A percentile compares a stretch with the other conserved stretches of the same genome.
These are phyloP conservation scores for Plasmodium inui DNA, from an alignment of 169 alveolate genomes.

Conservation along the genomic window DNA sequence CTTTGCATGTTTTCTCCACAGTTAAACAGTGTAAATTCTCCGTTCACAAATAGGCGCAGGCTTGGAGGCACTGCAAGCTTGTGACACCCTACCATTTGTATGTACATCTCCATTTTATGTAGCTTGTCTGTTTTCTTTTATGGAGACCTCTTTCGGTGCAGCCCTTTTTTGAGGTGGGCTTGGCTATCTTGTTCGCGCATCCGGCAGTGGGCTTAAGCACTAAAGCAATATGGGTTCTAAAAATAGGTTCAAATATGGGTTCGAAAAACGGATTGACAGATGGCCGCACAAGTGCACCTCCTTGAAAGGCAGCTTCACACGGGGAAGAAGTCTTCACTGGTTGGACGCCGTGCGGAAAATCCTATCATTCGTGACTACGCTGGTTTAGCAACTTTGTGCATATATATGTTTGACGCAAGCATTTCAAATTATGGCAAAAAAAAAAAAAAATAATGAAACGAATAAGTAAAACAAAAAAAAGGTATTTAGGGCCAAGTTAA, in stretches of 20 bases:
- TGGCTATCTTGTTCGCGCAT: neutral
- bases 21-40: conserved; percentile 83
- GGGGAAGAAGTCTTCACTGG: neutral
- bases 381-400: neutral
- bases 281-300: neutral
- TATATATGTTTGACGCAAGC: neutral
- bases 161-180: conserved; percentile 7
- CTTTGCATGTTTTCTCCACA: conserved; percentile 90
- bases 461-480: neutral
- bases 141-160: conserved; percentile 6
- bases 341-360: neutral
- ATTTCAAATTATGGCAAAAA: neutral
- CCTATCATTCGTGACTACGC: neutral
- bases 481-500: neutral
- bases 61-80: conserved; percentile 87
- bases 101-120: conserved; percentile 78
- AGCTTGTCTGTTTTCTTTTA: conserved; percentile 43
- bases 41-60: conserved; percentile 82
- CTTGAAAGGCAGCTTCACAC: neutral
- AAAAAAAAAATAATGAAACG: neutral
- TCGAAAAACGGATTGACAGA: neutral
- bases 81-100: conserved; percentile 87
- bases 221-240: neutral
- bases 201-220: neutral
- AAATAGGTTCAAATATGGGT: neutral